A percentile compares a stretch with the other conserved stretches of the same genome.
phyloP scores from a whole-genome alignment of 495 filamentous ascomycete species.

The Penicillium daleae region DNA sequence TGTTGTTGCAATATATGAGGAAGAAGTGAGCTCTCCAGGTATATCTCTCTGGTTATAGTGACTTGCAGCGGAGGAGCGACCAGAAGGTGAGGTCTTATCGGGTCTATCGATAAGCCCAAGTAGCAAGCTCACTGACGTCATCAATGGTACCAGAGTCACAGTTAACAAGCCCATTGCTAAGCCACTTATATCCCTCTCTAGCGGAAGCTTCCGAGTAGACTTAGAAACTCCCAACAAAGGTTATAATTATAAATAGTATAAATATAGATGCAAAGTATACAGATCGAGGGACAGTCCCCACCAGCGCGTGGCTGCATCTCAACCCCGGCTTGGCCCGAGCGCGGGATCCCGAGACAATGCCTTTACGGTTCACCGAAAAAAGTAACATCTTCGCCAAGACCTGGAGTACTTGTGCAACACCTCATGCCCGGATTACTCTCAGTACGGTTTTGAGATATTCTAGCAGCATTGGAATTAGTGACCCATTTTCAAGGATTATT shows the following conservation, averaged over 20 bases:
- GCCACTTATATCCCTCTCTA: not conserved
- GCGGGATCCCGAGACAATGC: constrained; percentile 35
- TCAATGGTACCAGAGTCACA: not conserved
- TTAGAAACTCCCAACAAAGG: too few species aligned
- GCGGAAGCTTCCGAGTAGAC: not conserved
- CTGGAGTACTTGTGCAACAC: not conserved
- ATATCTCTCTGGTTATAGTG: not conserved
- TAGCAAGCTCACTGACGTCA: not conserved
- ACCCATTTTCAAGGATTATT: not conserved
- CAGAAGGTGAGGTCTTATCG: not conserved
- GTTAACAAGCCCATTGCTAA: not conserved
- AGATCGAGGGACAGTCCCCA: too few species aligned
- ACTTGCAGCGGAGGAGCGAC: not conserved
- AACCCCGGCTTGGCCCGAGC: constrained; percentile 12
- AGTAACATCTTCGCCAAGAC: constrained; percentile 17
- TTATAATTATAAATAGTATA: too few species aligned
- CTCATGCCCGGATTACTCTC: not conserved
- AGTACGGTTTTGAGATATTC: not conserved
- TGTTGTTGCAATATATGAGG: not conserved
- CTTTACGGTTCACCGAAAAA: constrained; percentile 33
- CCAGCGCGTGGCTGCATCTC: not conserved
- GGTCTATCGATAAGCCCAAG: not conserved
- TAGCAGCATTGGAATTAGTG: too few species aligned
- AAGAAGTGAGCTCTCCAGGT: not conserved
- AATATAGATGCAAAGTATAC: too few species aligned